Evolutionary conservation across 768 basidiomycete genomes (phyloP).

Genomic region (Trametes villosa): DNA sequence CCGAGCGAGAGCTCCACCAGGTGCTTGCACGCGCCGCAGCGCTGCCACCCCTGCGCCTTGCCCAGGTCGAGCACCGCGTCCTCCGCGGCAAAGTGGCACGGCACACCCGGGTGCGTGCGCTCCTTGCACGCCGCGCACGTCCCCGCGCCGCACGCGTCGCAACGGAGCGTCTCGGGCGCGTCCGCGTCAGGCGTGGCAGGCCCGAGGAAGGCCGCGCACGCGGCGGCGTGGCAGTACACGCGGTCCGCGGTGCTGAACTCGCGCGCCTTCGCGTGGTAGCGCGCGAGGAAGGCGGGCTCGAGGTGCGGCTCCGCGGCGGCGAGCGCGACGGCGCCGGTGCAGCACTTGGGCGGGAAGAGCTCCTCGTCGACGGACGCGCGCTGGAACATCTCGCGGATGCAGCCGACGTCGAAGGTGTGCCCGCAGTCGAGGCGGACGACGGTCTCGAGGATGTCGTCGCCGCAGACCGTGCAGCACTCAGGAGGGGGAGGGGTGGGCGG

Average conservation of each 20-base stretch:
- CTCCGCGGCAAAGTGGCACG: constrained; percentile 30
- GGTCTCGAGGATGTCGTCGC: constrained; percentile 17
- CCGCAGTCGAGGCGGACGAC: constrained; percentile 35
- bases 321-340: constrained; percentile 21
- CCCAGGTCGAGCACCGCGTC: constrained; percentile 23
- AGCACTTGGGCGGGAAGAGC: constrained; percentile 35
- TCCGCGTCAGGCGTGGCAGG: constrained; percentile 18
- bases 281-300: not conserved
- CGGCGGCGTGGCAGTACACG: constrained; percentile 28
- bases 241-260: constrained; percentile 30
- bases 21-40: constrained; percentile 30
- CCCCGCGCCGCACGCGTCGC: constrained; percentile 16
- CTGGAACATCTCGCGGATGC: constrained; percentile 40
- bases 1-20: constrained; percentile 30
- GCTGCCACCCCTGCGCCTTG: constrained; percentile 29
- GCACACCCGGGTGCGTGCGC: constrained; percentile 12
- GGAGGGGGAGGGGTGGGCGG: not conserved
- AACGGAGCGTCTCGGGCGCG: not conserved
- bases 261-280: constrained; percentile 20
- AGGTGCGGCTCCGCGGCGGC: constrained; percentile 21
- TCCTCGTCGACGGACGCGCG: constrained; percentile 42
- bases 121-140: constrained; percentile 27
- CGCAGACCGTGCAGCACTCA: constrained; percentile 26
- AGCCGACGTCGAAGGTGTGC: constrained; percentile 41
- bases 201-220: constrained; percentile 31